phyloP scores from a whole-genome alignment of 2,329 filamentous ascomycete species.

The Phialophora verrucosa region DNA sequence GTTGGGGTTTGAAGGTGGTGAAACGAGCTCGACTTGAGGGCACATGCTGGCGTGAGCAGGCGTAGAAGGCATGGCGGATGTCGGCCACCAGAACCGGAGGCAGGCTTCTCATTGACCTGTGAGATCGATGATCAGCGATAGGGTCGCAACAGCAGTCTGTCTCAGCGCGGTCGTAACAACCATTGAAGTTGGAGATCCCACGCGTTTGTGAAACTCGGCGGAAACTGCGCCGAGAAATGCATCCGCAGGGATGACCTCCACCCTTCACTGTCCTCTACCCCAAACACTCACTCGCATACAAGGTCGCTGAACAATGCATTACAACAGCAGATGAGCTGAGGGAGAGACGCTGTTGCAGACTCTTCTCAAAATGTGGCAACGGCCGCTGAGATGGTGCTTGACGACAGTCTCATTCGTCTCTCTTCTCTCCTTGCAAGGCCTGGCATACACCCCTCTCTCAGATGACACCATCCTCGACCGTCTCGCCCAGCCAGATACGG shows the following conservation, averaged over 20 bases:
- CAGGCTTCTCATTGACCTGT: slow-evolving; percentile 23
- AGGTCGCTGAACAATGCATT: not conserved
- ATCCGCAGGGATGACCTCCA: not conserved
- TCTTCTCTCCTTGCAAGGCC: slow-evolving; percentile 24
- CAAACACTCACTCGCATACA: not conserved
- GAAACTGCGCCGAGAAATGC: slow-evolving; percentile 32
- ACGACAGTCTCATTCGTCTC: slow-evolving; percentile 13
- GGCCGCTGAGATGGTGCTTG: slow-evolving; percentile 19
- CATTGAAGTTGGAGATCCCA: slow-evolving; percentile 10
- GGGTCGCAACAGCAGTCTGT: not conserved
- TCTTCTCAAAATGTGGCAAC: slow-evolving; percentile 23
- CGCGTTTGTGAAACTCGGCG: slow-evolving; percentile 11
- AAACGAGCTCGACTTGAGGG: slow-evolving; percentile 27
- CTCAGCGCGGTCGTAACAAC: slow-evolving; percentile 13
- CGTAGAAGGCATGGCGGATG: slow-evolving; percentile 34
- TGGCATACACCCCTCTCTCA: slow-evolving; percentile 68
- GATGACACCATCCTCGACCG: slow-evolving; percentile 70
- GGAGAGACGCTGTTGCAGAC: not conserved
- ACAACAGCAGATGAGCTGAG: not conserved
- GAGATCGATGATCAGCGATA: not conserved
- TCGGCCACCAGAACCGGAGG: slow-evolving; percentile 33
- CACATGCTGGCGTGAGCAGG: slow-evolving; percentile 33
- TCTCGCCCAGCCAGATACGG: slow-evolving; percentile 71
- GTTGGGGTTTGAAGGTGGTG: slow-evolving; percentile 26
- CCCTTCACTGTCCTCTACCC: not conserved